Conservation (phyloP, 129 eudicot genomes). For the Chrysanthemum seticuspe region DNA sequence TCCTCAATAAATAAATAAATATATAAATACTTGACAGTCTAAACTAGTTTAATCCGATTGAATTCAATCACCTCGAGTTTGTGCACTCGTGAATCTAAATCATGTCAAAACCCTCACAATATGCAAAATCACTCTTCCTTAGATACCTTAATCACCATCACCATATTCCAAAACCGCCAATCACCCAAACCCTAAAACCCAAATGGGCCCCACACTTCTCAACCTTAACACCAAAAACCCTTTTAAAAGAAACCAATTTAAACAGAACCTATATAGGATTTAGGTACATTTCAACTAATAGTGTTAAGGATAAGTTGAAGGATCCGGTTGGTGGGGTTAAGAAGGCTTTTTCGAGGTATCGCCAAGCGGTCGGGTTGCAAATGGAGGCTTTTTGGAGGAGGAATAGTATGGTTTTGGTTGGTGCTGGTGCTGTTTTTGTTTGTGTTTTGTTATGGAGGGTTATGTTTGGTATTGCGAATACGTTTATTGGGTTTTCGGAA, state of each 20-base stretch:
- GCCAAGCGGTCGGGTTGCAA: constrained; percentile 75
- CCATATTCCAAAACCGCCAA: constrained; percentile 32
- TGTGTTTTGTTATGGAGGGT: constrained; percentile 90
- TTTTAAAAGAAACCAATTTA: constrained; percentile 24
- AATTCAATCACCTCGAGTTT: constrained; percentile 44
- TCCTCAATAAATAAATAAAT: neutral
- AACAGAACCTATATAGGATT: constrained; percentile 41
- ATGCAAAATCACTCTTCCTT: constrained; percentile 40
- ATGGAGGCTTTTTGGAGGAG: constrained; percentile 95
- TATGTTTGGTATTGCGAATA: constrained; percentile 85
- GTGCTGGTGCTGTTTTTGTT: constrained; percentile 71
- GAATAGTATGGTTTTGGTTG: constrained; percentile 60
- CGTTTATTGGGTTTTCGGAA: constrained; percentile 86
- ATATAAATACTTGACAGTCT: constrained; percentile 4
- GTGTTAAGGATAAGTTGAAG: constrained; percentile 40
- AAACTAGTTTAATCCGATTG: constrained; percentile 14
- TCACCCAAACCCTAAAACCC: constrained; percentile 31
- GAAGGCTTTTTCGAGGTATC: constrained; percentile 49
- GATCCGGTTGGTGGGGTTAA: constrained; percentile 45
- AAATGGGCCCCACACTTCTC: constrained; percentile 17
- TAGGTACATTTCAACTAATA: constrained; percentile 53
- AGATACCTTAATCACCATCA: constrained; percentile 36
- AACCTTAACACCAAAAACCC: constrained; percentile 15
- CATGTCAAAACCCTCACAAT: constrained; percentile 62
- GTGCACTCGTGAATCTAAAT: constrained; percentile 60